Evolutionary conservation across 192 early-diverging fungal genomes (phyloP), one percentile per base, ranked within the genome.

Genomic region (Endogone sp.): DNA sequence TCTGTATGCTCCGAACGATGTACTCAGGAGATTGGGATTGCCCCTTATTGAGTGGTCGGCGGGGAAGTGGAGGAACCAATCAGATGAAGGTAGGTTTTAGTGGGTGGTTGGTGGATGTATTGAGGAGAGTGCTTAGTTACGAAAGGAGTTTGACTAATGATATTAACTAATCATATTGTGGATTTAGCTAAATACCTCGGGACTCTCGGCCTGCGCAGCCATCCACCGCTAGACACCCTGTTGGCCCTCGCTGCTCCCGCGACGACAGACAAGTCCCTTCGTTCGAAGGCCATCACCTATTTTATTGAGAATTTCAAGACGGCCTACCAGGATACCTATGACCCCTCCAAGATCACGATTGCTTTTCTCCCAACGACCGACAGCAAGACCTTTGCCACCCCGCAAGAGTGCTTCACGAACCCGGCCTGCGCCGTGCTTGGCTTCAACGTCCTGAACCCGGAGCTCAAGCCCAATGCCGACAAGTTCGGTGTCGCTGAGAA

Each of bases 1-100:
- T 23, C 83, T 96, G 37, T 93, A 88, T 79, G 80, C 78, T 3
- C 94, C 94, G 0, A 80, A 67, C 0, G 86, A 89, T 21, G 80
- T 75, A 1, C 68, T 90, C 13, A 75, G 81, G 1, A 76, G 67
- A 13, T 75, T 96, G 11, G 84, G 84, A 0, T 69, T 94, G 2
- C 91, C 92, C 6, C 60, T 92, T 13, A 74, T 96, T 24, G 72
- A 82, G 29, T 95, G 93, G 93, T 75, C 37, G 37, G 37, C 37
- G 37, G 37, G 37, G 37, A 82, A 67, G 27, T 86, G 84, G 83
- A 66, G 68, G n/a, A 2, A 30, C n/a, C 29, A 24, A 3, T 65
- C 29, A 29, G 74, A 84, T 13, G 37, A 49, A 49, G 49, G 57
- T 70, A 49, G 9, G 37, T 4, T 49, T 49, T 59, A 72, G 66